Conservation (phyloP, 306 rosid species). For the Betula pendula region DNA sequence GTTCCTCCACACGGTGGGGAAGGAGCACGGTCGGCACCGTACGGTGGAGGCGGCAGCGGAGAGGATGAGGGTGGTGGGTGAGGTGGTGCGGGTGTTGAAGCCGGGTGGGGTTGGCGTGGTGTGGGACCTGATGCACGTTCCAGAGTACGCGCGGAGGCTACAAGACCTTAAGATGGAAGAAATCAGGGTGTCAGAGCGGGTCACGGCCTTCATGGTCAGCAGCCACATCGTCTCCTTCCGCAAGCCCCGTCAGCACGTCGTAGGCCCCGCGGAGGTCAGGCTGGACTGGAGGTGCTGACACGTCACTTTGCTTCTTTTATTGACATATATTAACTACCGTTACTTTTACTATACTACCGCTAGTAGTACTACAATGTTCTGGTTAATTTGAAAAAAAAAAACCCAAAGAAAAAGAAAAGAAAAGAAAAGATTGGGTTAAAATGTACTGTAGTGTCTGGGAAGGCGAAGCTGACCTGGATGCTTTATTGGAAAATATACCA, state of each 20-base stretch:
- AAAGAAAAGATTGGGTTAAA: not conserved
- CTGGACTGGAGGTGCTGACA: constrained; percentile 90
- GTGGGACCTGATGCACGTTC: constrained; percentile 97
- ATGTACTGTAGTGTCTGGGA: constrained; percentile 37
- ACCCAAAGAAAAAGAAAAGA: not conserved
- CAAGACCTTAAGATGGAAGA: constrained; percentile 96
- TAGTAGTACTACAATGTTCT: too few relatives aligned
- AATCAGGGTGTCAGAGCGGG: constrained; percentile 76
- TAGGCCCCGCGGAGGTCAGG: constrained; percentile 79
- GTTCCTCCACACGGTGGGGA: constrained; percentile 90
- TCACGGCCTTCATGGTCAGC: constrained; percentile 90
- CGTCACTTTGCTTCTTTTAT: not conserved
- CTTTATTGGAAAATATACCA: not conserved
- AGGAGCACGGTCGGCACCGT: constrained; percentile 63
- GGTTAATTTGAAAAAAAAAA: too few relatives aligned
- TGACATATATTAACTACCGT: too few relatives aligned
- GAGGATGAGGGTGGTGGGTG: constrained; percentile 91
- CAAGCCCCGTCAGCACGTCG: constrained; percentile 73
- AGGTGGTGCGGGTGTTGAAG: constrained; percentile 84
- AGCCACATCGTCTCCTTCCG: constrained; percentile 92
- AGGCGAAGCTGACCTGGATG: constrained; percentile 81
- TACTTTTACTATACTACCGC: too few relatives aligned
- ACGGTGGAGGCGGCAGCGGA: constrained; percentile 95
- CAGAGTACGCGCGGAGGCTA: constrained; percentile 77
- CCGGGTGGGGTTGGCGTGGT: constrained; percentile 85